Base-by-base conservation (phyloP, 768 basidiomycete genomes). In the Naganishia onofrii region DNA sequence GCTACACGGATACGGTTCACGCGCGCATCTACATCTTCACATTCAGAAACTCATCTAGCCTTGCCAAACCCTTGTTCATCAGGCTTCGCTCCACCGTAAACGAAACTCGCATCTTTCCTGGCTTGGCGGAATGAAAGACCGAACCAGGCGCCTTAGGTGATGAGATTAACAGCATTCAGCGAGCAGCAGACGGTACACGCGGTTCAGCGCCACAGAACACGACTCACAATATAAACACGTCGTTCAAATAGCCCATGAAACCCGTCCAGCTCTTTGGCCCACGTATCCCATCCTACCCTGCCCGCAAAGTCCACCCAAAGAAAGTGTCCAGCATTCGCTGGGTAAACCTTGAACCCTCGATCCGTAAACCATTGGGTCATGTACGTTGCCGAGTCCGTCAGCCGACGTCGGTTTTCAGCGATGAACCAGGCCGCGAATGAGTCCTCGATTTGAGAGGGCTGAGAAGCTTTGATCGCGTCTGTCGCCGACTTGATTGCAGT, bases 271-370 rank as follows among this genome's bases (percentile, higher is more conserved):
- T 80, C 79, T 56, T 72, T 72, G 13, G 31, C 67, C 4, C 69
- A 71, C 36, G 75, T 75, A 28, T 31, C 42, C 68, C 76, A 79
- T 8, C 75, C 76, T 13, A 80, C 64, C 34, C 67, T 63, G 19
- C 46, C 68, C 6, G 77, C 78, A 0, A 80, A 63, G 46, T 80
- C 70, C 34, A 79, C 75, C 79, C 79, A 80, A n/a, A 77, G 67
- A 70, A 79, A 80, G 53, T 80, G 73, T 1, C 79, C 79, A 0
- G 79, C 78, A 68, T 77, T 76, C 6, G 72, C 72, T n/a, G 73
- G 32, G 1, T 76, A 75, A 2, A 80, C 79, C 6, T 67, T 46
- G 12, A 80, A 75, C 3, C 78, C 77, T 21, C 78, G 52, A 1
- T 66, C 58, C 32, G 70, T 71, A 51, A 80, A 80, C 79, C 79